Percentiles rank a stretch among this genome's conserved stretches.
These are phyloP conservation scores for Oehlia diaphana DNA, from an alignment of 192 early-diverging fungal species.

Conservation along the genomic window DNA sequence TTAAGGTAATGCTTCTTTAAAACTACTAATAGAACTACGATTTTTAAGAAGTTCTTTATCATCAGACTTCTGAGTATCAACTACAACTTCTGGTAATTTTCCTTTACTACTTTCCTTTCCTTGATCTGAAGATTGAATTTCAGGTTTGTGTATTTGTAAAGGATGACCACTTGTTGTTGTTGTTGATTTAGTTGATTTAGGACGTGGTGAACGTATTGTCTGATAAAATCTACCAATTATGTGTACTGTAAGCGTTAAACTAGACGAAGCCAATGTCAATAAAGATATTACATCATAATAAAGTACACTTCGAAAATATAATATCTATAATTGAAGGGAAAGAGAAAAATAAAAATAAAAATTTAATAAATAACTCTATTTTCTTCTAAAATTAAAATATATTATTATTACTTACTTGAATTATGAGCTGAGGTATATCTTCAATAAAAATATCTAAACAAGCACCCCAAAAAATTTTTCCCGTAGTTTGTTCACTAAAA, in stretches of 20 bases:
- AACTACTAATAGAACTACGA: too few species aligned
- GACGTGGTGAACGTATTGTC: not conserved
- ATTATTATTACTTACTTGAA: conserved; percentile 11
- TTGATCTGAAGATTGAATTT: not conserved
- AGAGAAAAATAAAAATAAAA: not conserved
- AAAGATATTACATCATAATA: conserved; percentile 13
- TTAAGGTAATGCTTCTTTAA: too few species aligned
- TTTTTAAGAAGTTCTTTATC: too few species aligned
- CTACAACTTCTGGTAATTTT: too few species aligned
- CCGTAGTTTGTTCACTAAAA: not conserved
- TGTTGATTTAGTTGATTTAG: not conserved
- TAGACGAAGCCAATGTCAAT: not conserved
- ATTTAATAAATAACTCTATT: too few species aligned
- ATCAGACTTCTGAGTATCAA: too few species aligned
- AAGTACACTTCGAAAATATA: not conserved
- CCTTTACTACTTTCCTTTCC: too few species aligned
- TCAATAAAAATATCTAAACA: conserved; percentile 15
- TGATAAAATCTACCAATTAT: not conserved
- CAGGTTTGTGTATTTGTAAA: not conserved
- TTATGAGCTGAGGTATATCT: conserved; percentile 17
- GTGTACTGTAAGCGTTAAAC: not conserved
- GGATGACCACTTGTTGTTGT: too few species aligned
- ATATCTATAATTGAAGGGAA: not conserved
- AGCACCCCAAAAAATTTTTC: conserved; percentile 7
- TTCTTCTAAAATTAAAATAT: not conserved